Base-by-base conservation (phyloP, 2,329 filamentous ascomycete genomes). In the Apiospora pterosperma region DNA sequence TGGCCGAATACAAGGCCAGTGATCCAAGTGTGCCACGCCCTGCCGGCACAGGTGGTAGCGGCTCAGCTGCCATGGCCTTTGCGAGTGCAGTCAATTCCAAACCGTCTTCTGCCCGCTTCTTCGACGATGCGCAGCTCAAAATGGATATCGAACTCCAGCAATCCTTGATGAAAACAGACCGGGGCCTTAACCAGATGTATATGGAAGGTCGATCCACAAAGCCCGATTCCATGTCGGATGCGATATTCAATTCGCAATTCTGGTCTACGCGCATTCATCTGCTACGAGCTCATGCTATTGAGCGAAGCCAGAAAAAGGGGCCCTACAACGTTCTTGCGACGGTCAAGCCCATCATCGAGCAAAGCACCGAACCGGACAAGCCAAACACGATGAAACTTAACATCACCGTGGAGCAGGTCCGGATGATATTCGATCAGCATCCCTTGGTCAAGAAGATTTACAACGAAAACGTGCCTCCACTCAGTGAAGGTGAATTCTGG, bases 321-420 rank as follows among this genome's bases (percentile, higher is more conserved):
- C 89, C 93, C 4, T 97, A 97, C 79, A 98, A 99, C 71, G 94
- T 98, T 7, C 83, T 99, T 21, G 94, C 96, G 0, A 91, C 92
- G 21, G 89, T 98, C 70, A 97, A 96, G 75, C 91, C 92, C 7
- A 87, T 90, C 6, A 88, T 92, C 64, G 89, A 92, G 69, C 68
- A 69, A 25, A 73, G 67, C 36, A 67, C 68, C 16, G 74, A 76
- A 64, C 74, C 74, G 8, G 68, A 70, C 25, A 69, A 74, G 52
- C 70, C 73, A 23, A 90, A 90, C 67, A 88, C 90, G 66, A 84
- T 90, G 55, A 93, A 91, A 76, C 83, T 97, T 70, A 94, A 92
- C 72, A 90, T 99, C 68, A 96, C 89, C 69, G 90, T 93, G 66
- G 94, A 97, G 77, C 94, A 98, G 77, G 92, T 98, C 62, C 91